Conservation (phyloP, 2,329 filamentous ascomycete genomes). For the Phaeophleospora eucalypticola region DNA sequence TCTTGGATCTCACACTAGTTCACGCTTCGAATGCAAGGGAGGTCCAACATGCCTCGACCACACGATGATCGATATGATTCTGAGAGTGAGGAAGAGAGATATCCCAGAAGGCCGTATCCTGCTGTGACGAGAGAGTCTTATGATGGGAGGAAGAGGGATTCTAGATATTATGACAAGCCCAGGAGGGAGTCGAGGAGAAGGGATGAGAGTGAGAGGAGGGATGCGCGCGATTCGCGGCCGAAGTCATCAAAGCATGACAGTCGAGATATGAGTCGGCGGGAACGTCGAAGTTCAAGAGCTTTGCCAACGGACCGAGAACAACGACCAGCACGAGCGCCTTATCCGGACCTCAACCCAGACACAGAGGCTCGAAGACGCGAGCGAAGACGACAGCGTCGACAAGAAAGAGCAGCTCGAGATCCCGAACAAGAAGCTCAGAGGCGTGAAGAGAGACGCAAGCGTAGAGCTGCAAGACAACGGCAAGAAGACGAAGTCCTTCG, state of each 20-base stretch:
- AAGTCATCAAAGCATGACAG: too few species aligned
- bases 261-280: background rate
- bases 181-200: background rate
- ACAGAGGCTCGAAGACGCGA: background rate
- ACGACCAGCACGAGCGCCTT: too few species aligned
- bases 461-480: conserved; percentile 10
- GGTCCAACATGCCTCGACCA: background rate
- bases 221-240: background rate
- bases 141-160: too few species aligned
- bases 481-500: background rate
- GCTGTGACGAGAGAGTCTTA: background rate
- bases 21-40: background rate
- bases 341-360: background rate
- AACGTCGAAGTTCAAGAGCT: too few species aligned
- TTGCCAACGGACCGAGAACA: too few species aligned
- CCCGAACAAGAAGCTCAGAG: background rate
- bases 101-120: background rate
- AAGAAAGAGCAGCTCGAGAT: background rate
- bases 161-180: background rate
- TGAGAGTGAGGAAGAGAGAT: background rate
- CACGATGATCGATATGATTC: background rate
- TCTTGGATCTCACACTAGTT: background rate
- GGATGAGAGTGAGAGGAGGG: background rate
- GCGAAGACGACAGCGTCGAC: background rate
- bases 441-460: background rate